Percentiles rank a stretch among this genome's conserved stretches.
phyloP scores from a whole-genome alignment of 176 grass and related monocot genomes.

The Calamus simplicifolius region DNA sequence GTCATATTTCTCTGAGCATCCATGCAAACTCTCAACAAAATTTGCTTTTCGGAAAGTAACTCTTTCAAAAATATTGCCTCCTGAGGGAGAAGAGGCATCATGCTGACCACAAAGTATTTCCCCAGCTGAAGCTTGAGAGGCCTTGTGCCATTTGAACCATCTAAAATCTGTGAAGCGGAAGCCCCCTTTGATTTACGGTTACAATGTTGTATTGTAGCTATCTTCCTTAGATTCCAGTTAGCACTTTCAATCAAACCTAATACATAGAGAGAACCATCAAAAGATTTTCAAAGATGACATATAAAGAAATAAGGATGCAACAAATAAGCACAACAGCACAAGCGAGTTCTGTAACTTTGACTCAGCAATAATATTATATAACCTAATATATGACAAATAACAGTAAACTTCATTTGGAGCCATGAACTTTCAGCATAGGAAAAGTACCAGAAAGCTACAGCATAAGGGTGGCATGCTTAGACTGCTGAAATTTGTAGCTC shows the following conservation, averaged over 20 bases:
- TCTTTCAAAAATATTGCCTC: slow-evolving; percentile 32
- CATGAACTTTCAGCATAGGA: no score
- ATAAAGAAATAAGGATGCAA: no score
- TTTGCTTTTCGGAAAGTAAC: slow-evolving; percentile 65
- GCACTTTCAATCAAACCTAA: slow-evolving; percentile 81
- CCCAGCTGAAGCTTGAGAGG: slow-evolving; percentile 22
- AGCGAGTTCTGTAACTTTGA: no score
- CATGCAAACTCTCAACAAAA: slow-evolving; percentile 50
- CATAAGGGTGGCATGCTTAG: no score
- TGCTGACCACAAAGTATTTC: slow-evolving; percentile 15
- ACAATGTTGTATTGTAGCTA: slow-evolving; percentile 21
- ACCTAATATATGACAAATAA: no score
- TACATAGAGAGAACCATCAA: no score
- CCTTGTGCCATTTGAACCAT: slow-evolving; percentile 17
- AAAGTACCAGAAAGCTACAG: no score
- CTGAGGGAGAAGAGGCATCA: not conserved
- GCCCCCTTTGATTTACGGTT: slow-evolving; percentile 12
- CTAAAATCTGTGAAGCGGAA: slow-evolving; percentile 12
- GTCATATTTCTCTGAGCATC: slow-evolving; percentile 72
- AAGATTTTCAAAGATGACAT: no score
- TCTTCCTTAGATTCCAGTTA: slow-evolving; percentile 66
- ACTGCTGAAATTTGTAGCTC: no score
- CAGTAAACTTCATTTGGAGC: no score
- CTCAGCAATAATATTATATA: no score
- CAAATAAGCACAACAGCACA: no score